Evolutionary conservation across 371 early-diverging fungal species (phyloP).

Genomic region (Mortierella sp.): DNA sequence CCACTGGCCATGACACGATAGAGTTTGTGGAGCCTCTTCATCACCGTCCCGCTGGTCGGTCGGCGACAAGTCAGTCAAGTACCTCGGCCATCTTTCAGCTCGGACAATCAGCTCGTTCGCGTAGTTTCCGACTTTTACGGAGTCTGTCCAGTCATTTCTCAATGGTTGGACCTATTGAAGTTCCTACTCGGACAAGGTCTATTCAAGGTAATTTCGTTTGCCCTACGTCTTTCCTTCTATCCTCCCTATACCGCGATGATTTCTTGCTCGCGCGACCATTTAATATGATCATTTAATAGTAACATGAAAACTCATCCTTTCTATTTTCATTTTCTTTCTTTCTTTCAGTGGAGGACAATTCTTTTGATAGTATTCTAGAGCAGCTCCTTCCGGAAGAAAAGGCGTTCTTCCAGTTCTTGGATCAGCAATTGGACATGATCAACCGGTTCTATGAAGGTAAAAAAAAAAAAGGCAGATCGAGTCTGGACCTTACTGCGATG

Average conservation of each 20-base stretch:
- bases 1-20: no score
- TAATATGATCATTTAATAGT: not conserved
- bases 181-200: not conserved
- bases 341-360: constrained; percentile 23
- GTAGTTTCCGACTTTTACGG: constrained; percentile 7
- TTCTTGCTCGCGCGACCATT: not conserved
- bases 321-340: not conserved
- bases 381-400: constrained; percentile 35
- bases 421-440: constrained; percentile 29
- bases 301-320: no score
- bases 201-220: constrained; percentile 1
- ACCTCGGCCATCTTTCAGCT: constrained; percentile 2
- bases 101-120: not conserved
- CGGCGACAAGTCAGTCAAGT: no score
- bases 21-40: no score
- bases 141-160: constrained; percentile 11
- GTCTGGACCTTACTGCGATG: not conserved
- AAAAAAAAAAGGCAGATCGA: not conserved
- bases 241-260: no score
- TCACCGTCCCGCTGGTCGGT: no score
- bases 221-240: no score
- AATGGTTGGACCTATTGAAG: not conserved
- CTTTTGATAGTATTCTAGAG: constrained; percentile 33
- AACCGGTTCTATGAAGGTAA: constrained; percentile 6
- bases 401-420: constrained; percentile 37